Evolutionary conservation across 306 rosid genomes (phyloP).

Genomic region (Mimosa pudica): DNA sequence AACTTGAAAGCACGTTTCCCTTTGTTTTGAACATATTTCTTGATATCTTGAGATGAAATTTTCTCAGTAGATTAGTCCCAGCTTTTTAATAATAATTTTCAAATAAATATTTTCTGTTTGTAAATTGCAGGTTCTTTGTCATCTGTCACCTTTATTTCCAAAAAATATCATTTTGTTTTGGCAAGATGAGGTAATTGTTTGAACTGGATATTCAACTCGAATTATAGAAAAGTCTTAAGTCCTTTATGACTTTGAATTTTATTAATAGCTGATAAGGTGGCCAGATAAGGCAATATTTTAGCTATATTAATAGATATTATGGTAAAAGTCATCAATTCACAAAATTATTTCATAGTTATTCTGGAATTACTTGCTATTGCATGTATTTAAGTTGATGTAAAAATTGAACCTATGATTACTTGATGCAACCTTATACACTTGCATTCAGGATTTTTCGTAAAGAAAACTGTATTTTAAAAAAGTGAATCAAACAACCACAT

Average conservation of each 20-base stretch:
- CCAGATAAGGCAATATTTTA: background rate
- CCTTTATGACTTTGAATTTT: background rate
- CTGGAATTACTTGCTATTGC: slow-evolving; percentile 9
- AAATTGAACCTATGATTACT: slow-evolving; percentile 4
- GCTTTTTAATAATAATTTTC: slow-evolving; percentile 25
- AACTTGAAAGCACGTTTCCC: slow-evolving; percentile 22
- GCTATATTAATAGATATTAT: background rate
- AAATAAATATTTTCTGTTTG: slow-evolving; percentile 35
- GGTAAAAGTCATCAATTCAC: background rate
- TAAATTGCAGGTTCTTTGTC: slow-evolving; percentile 91
- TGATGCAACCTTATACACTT: background rate
- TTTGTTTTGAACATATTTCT: slow-evolving; percentile 22
- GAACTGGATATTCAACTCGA: slow-evolving; percentile 25
- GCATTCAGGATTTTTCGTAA: background rate
- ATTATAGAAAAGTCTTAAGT: slow-evolving; percentile 14
- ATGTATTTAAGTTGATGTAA: slow-evolving; percentile 24
- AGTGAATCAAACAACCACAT: background rate
- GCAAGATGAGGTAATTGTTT: slow-evolving; percentile 91
- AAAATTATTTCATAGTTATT: slow-evolving; percentile 16
- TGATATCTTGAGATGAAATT: slow-evolving; percentile 23
- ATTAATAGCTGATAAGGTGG: background rate
- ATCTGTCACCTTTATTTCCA: slow-evolving; percentile 89
- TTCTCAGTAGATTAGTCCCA: slow-evolving; percentile 6
- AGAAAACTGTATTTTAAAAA: background rate
- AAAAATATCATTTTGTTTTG: slow-evolving; percentile 78